Evolutionary conservation across 805 yeast species (phyloP).

Genomic region (Scheffersomyces lignosus): DNA sequence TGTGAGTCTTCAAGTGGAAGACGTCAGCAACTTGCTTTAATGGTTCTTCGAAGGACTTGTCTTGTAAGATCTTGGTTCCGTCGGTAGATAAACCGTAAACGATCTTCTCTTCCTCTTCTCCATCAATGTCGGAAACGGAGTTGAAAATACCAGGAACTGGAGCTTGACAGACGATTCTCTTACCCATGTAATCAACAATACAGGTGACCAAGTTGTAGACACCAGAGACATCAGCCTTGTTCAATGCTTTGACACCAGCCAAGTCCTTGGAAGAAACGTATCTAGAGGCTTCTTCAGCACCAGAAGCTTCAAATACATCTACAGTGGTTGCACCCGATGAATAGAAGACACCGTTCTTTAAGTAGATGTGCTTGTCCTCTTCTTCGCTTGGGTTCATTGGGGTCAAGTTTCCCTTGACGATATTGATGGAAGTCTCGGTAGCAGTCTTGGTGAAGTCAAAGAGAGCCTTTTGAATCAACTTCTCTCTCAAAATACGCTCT

Average conservation of each 20-base stretch:
- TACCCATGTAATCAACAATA: conserved; percentile 89
- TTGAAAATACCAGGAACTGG: conserved; percentile 91
- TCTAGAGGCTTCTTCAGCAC: conserved; percentile 86
- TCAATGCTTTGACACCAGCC: conserved; percentile 65
- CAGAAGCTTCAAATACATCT: conserved; percentile 62
- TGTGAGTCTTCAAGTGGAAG: conserved; percentile 75
- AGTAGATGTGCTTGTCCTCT: conserved; percentile 59
- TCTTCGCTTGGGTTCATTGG: conserved; percentile 83
- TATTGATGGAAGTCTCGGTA: conserved; percentile 73
- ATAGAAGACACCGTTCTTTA: conserved; percentile 84
- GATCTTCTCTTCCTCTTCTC: conserved; percentile 51
- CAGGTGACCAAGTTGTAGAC: conserved; percentile 75
- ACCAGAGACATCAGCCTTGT: conserved; percentile 61
- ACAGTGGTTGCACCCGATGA: conserved; percentile 60
- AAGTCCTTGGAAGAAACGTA: conserved; percentile 79
- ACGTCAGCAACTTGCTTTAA: conserved; percentile 66
- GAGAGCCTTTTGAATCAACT: conserved; percentile 65
- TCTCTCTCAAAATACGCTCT: conserved; percentile 75
- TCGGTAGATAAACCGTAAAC: conserved; percentile 76
- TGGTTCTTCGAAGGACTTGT: conserved; percentile 52
- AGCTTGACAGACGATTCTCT: conserved; percentile 85
- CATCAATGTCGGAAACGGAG: conserved; percentile 38
- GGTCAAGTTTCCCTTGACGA: conserved; percentile 68
- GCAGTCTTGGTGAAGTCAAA: conserved; percentile 79
- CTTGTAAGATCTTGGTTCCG: conserved; percentile 47